Conservation (phyloP, 768 basidiomycete species). For the Hygrophorus pudorinus region DNA sequence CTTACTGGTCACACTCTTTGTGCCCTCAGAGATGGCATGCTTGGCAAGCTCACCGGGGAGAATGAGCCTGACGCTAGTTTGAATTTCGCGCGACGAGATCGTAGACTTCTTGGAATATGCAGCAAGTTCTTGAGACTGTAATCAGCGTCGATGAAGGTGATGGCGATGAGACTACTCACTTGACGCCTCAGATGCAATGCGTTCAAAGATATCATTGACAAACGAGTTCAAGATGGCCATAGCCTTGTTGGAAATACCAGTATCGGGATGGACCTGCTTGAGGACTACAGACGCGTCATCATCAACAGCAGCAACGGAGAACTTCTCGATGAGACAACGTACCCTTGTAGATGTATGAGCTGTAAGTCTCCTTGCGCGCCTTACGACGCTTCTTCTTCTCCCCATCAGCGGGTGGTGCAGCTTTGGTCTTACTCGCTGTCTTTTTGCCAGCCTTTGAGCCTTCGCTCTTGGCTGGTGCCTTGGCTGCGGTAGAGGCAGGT, state of each 20-base stretch:
- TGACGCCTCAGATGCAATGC: conserved; percentile 83
- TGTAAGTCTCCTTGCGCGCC: conserved; percentile 74
- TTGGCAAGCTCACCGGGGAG: conserved; percentile 97
- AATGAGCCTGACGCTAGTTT: conserved; percentile 91
- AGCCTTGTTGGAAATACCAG: conserved; percentile 97
- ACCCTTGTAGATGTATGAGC: conserved; percentile 83
- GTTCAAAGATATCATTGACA: conserved; percentile 91
- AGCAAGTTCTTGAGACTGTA: conserved; percentile 61
- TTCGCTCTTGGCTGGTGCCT: conserved; percentile 45
- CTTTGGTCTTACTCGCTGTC: conserved; percentile 40
- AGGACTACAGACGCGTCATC: conserved; percentile 43
- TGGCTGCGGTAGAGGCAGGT: conserved; percentile 51
- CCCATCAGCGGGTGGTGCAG: conserved; percentile 37
- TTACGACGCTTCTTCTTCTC: conserved; percentile 81
- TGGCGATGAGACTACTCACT: conserved; percentile 38
- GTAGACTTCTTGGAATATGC: conserved; percentile 99
- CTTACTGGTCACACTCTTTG: conserved; percentile 37
- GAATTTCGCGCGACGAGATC: conserved; percentile 97
- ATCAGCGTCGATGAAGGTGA: background rate
- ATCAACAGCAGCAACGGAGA: background rate
- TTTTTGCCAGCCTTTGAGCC: conserved; percentile 48
- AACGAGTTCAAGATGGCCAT: conserved; percentile 91
- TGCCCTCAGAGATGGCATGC: conserved; percentile 96
- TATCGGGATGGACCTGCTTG: conserved; percentile 96
- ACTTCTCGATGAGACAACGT: conserved; percentile 9